Evolutionary conservation across 345 rosid genomes (phyloP).

Genomic region (Brassica juncea): DNA sequence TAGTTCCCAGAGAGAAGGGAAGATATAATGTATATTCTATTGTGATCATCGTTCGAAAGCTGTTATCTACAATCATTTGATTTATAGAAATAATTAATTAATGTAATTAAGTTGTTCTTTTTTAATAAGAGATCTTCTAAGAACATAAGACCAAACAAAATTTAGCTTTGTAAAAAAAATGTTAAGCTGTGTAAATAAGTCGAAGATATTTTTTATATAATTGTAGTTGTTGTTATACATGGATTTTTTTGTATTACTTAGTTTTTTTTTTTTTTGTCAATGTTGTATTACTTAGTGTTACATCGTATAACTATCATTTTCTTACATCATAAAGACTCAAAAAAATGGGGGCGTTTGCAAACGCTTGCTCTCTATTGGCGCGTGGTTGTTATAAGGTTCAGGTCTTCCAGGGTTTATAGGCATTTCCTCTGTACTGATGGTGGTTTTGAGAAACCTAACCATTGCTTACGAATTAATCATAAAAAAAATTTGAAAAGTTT

Average conservation of each 20-base stretch:
- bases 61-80: not conserved
- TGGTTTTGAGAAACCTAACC: slow-evolving; percentile 34
- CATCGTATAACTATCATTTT: not conserved
- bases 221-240: too few relatives aligned
- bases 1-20: not conserved
- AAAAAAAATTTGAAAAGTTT: not conserved
- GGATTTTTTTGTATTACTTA: too few relatives aligned
- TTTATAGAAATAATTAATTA: not conserved
- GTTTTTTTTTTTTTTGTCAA: too few relatives aligned
- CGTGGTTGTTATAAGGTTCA: not conserved
- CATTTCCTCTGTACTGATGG: not conserved
- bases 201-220: not conserved
- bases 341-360: not conserved
- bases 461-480: slow-evolving; percentile 24
- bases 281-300: too few relatives aligned
- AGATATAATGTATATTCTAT: not conserved
- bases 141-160: not conserved
- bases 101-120: not conserved
- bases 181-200: not conserved
- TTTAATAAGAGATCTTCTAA: not conserved
- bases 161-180: not conserved
- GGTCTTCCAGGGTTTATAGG: not conserved
- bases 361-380: not conserved
- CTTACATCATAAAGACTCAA: not conserved
- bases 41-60: not conserved